Evolutionary conservation across 2,329 filamentous ascomycete genomes (phyloP), one percentile per base, ranked within the genome.

Genomic region (Penicillium sp.): DNA sequence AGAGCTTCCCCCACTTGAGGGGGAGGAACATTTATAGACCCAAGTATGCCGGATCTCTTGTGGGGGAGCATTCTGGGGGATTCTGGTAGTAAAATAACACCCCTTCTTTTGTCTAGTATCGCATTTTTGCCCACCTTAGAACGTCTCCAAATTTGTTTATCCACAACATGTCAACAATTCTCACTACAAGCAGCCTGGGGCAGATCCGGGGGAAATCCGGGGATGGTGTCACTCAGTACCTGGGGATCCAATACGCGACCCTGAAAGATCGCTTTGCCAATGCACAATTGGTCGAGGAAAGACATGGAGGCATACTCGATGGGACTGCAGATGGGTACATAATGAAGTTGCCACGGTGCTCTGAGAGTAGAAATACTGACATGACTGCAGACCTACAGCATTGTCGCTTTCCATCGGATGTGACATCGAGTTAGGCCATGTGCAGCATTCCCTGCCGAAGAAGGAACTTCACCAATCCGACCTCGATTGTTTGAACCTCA

Each of bases 401-500:
- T 67, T 81, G 11, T 78, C 75, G 5, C 73, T 73, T 22, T 68
- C 74, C 0, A 69, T 72, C 16, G 80, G 77, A 9, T 74, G 78
- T 47, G 74, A 83, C 39, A 63, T 71, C 2, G 83, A 85, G 57
- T 77, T 80, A n/a, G 64, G 69, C 2, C 76, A 82, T 57, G 77
- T 85, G 16, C 83, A 85, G 55, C 75, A 84, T 9, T 65, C 73
- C 0, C 68, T 84, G 1, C 78, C 81, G 40, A 67, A 70, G 51
- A 74, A 77, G 44, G 72, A 74, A 1, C 55, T 72, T 13, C 27
- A 56, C 5, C 73, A 78, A 53, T 83, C 79, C 11, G 82, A 82
- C 22, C 62, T 77, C 3, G 78, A 84, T 51, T 79, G 82, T 35
- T 69, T 86, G 24, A 83, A 82, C 50, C 69, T 85, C 18, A 84